Evolutionary conservation across 805 yeast genomes (phyloP).

Genomic region (Suhomyces prunicola): DNA sequence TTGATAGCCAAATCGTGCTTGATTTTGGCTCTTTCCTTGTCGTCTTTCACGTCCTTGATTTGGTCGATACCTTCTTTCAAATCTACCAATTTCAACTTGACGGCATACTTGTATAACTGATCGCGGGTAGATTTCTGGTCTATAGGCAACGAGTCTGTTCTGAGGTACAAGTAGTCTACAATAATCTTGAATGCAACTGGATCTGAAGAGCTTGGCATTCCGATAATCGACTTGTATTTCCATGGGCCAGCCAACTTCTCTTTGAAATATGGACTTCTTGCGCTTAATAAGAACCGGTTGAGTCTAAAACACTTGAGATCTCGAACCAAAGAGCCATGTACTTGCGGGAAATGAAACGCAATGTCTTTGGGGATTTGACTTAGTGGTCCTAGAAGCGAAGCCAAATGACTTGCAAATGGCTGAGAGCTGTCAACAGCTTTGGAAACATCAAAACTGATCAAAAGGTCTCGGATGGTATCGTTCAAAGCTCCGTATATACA

Average conservation of each 20-base stretch:
- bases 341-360: conserved; percentile 21
- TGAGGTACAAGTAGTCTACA: conserved; percentile 30
- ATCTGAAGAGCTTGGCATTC: conserved; percentile 14
- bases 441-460: conserved; percentile 60
- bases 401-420: conserved; percentile 70
- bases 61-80: conserved; percentile 34
- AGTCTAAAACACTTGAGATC: conserved; percentile 16
- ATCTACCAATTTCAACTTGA: conserved; percentile 30
- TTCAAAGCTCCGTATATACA: conserved; percentile 78
- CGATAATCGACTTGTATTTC: conserved; percentile 14
- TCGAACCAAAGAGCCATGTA: conserved; percentile 11
- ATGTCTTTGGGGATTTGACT: conserved; percentile 31
- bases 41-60: conserved; percentile 19
- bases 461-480: conserved; percentile 56
- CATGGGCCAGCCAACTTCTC: conserved; percentile 22
- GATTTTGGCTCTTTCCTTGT: conserved; percentile 22
- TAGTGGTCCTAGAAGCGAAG: conserved; percentile 40
- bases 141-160: conserved; percentile 31
- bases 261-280: conserved; percentile 27
- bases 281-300: conserved; percentile 33
- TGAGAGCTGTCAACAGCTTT: conserved; percentile 64
- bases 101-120: conserved; percentile 29
- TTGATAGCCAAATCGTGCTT: conserved; percentile 30
- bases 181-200: conserved; percentile 20
- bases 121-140: conserved; percentile 14